Base-by-base conservation (phyloP, 2,329 filamentous ascomycete species). In the Fonsecaea pedrosoi region DNA sequence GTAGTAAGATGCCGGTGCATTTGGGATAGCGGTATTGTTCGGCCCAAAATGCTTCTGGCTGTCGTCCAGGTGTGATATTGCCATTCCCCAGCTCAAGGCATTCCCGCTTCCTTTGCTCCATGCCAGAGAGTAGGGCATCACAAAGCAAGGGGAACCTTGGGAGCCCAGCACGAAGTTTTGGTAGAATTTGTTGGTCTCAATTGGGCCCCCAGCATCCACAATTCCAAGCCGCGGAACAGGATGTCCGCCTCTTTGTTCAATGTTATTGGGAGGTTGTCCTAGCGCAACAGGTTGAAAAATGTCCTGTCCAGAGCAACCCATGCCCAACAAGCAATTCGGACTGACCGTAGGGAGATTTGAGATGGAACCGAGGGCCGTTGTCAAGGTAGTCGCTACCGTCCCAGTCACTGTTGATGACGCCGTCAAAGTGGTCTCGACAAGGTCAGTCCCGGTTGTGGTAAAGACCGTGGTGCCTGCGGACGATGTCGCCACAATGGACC, bases 151-250 rank as follows among this genome's bases (percentile, higher is more conserved):
- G 6, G 85, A 85, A 4, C 83, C 86, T 77, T 96, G 92, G 53
- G 84, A 84, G 4, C 88, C 90, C 0, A 97, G 82, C 76, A 92
- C 92, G 69, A 95, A 87, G 74, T 95, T 95, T 72, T 89, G 84
- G 73, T 91, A 92, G 76, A 93, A 94, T 74, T 82, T 83, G 72
- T 83, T 83, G 7, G 81, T 83, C 58, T 80, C 75, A 63, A 82
- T 77, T 1, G 81, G 81, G 10, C 65, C 71, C 6, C 68, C 68
- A 38, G 53, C 61, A 56, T 69, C 70, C n/a, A 53, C 60, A 53
- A 80, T 77, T 32, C 77, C 74, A 15, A 77, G 67, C 38, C 77
- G 80, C 8, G 75, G 72, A 21, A 82, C 77, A 12, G 80, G 81
- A 69, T 83, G 81, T 58, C 81, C 80, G 56, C 76, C 55, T 42